Evolutionary conservation across 805 yeast species (phyloP).

Genomic region (Schizosaccharomyces octosporus): DNA sequence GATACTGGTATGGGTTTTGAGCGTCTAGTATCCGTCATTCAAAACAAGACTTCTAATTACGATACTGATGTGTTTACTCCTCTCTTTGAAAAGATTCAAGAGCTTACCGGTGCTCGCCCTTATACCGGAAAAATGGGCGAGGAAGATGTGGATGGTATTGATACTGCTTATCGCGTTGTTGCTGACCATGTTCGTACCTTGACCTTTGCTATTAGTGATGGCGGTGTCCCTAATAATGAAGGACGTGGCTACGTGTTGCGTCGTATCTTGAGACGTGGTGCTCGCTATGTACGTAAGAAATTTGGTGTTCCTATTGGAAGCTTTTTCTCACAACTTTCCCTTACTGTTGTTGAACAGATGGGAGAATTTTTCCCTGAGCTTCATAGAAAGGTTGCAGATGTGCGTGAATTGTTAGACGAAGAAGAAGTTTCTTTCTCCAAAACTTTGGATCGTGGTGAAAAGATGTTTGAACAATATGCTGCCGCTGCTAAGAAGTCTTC

Average conservation of each 20-base stretch:
- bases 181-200: slow-evolving; percentile 97
- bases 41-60: slow-evolving; percentile 74
- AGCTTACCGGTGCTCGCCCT: slow-evolving; percentile 76
- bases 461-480: slow-evolving; percentile 82
- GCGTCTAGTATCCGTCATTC: slow-evolving; percentile 82
- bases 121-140: slow-evolving; percentile 82
- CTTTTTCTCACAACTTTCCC: slow-evolving; percentile 78
- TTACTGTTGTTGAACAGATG: slow-evolving; percentile 76
- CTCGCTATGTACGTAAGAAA: slow-evolving; percentile 88
- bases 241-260: slow-evolving; percentile 97
- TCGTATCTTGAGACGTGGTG: slow-evolving; percentile 92
- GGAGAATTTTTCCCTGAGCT: slow-evolving; percentile 80
- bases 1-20: slow-evolving; percentile 99
- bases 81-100: slow-evolving; percentile 61
- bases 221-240: slow-evolving; percentile 97
- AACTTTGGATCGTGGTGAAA: slow-evolving; percentile 94
- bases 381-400: slow-evolving; percentile 38
- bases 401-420: slow-evolving; percentile 79
- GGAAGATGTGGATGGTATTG: slow-evolving; percentile 76
- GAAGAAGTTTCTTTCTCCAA: slow-evolving; percentile 89
- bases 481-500: slow-evolving; percentile 45
- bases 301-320: slow-evolving; percentile 86
- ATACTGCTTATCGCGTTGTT: slow-evolving; percentile 90
- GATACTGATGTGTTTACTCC: slow-evolving; percentile 95
- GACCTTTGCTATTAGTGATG: slow-evolving; percentile 88